Evolutionary conservation across 2,329 filamentous ascomycete species (phyloP).

Genomic region (Diaporthe eres): DNA sequence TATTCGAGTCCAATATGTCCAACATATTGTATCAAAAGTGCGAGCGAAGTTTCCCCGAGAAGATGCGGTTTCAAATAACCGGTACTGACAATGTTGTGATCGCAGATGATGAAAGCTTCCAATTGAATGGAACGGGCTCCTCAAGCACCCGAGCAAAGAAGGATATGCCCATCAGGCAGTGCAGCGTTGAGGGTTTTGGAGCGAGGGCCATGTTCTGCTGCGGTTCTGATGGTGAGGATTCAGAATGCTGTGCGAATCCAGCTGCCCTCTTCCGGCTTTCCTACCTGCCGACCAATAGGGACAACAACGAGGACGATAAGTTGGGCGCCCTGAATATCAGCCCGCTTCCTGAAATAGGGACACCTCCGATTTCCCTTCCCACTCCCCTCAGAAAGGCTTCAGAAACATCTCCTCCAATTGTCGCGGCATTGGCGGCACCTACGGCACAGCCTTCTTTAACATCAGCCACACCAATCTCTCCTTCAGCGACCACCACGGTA

Average conservation of each 20-base stretch:
- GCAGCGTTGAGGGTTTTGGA: background rate
- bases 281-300: background rate
- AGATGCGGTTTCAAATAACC: background rate
- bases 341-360: background rate
- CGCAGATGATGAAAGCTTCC: background rate
- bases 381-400: background rate
- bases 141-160: background rate
- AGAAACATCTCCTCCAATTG: background rate
- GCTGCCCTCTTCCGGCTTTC: conserved; percentile 23
- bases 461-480: background rate
- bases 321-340: background rate
- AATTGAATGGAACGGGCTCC: background rate
- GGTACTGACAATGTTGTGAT: background rate
- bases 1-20: conserved; percentile 28
- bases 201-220: conserved; percentile 28
- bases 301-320: background rate
- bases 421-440: background rate
- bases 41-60: background rate
- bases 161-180: conserved; percentile 30
- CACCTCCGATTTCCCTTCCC: background rate
- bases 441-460: background rate
- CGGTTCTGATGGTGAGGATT: background rate
- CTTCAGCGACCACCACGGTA: background rate
- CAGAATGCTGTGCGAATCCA: conserved; percentile 25
- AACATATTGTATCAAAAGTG: conserved; percentile 29